phyloP scores from a whole-genome alignment of 148 eudicot genomes.

The Rhododendron vialii region DNA sequence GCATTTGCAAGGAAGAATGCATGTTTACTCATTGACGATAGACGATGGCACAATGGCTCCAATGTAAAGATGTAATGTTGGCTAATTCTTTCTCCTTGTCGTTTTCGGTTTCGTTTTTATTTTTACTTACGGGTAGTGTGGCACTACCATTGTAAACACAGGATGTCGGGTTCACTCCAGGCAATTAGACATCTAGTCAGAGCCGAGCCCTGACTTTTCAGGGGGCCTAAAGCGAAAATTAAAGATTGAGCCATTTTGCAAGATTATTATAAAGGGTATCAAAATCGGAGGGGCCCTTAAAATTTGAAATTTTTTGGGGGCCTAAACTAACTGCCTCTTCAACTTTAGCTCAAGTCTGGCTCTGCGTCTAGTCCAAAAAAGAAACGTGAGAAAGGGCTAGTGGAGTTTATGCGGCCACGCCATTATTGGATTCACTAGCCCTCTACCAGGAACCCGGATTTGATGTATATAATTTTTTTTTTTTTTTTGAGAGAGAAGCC shows the following conservation, averaged over 20 bases:
- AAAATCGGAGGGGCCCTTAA: too few relatives aligned
- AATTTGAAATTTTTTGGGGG: too few relatives aligned
- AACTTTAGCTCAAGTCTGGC: too few relatives aligned
- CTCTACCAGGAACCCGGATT: not conserved
- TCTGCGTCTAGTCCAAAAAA: too few relatives aligned
- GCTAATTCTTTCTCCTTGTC: not conserved
- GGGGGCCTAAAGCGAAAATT: too few relatives aligned
- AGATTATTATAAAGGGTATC: too few relatives aligned
- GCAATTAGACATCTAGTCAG: not conserved
- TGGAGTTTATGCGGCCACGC: too few relatives aligned
- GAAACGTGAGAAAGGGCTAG: too few relatives aligned
- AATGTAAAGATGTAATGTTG: not conserved
- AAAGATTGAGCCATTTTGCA: too few relatives aligned
- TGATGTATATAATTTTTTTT: not conserved
- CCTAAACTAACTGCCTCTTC: too few relatives aligned
- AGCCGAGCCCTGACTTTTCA: too few relatives aligned
- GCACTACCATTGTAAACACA: not conserved
- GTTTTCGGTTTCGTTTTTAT: not conserved
- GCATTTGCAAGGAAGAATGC: not conserved
- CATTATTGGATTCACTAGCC: not conserved
- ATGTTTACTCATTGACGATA: not conserved
- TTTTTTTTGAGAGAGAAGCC: not conserved
- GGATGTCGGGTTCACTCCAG: not conserved
- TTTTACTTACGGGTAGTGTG: not conserved
- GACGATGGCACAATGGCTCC: not conserved